These are phyloP conservation scores for Erucastrum elatum DNA, from an alignment of 345 rosid species.

Conservation along the genomic window DNA sequence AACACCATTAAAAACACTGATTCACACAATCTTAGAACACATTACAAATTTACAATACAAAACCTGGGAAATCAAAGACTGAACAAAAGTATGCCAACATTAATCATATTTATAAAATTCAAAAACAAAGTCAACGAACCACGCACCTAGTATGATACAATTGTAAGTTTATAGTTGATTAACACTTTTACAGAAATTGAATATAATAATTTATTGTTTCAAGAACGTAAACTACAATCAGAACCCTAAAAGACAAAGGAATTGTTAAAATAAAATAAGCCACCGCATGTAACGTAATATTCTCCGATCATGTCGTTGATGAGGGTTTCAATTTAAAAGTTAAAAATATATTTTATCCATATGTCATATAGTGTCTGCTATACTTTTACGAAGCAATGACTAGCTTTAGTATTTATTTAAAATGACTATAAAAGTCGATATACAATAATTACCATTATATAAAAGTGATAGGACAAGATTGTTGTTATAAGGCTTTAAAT, in stretches of 20 bases:
- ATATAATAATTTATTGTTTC: neutral
- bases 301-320: slow-evolving; percentile 6
- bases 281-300: slow-evolving; percentile 31
- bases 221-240: neutral
- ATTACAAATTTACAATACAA: too few species aligned
- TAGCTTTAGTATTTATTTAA: neutral
- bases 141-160: too few species aligned
- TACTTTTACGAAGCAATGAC: slow-evolving; percentile 24
- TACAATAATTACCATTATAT: neutral
- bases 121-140: too few species aligned
- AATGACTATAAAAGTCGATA: neutral
- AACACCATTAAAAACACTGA: too few species aligned
- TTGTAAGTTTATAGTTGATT: too few species aligned
- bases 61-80: too few species aligned
- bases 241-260: slow-evolving; percentile 20
- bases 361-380: slow-evolving; percentile 4
- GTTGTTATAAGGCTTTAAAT: too few species aligned
- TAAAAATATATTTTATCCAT: slow-evolving; percentile 14
- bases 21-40: too few species aligned
- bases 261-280: neutral
- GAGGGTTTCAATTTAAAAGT: neutral
- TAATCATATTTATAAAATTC: too few species aligned
- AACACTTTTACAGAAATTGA: neutral
- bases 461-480: too few species aligned
- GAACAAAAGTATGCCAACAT: too few species aligned